These are phyloP conservation scores for Lycium barbarum DNA, from an alignment of 257 asterid species.

Conservation along the genomic window DNA sequence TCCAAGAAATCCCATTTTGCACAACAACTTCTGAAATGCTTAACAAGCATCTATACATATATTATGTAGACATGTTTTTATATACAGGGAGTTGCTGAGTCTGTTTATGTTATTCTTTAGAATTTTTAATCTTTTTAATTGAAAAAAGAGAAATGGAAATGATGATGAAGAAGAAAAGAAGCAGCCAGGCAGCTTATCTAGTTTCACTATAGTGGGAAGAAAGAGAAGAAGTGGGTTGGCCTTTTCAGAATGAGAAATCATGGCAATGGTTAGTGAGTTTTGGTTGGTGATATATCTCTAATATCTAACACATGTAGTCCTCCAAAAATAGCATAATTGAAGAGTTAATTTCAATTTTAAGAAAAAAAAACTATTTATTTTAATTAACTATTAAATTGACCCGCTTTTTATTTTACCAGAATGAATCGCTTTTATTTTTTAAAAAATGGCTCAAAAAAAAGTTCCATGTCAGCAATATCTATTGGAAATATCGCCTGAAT, in stretches of 20 bases:
- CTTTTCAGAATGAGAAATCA: conserved; percentile 43
- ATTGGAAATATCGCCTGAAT: no score
- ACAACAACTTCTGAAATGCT: background rate
- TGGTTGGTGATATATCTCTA: conserved; percentile 12
- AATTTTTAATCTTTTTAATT: background rate
- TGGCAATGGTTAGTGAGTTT: conserved; percentile 33
- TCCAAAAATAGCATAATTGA: background rate
- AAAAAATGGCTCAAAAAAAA: no score
- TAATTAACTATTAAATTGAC: no score
- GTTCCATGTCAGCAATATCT: no score
- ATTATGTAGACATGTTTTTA: no score
- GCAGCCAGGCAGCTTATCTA: conserved; percentile 26
- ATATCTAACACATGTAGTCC: background rate
- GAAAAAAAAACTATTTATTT: no score
- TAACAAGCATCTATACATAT: no score
- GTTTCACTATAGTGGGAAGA: conserved; percentile 41
- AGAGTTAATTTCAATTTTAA: no score
- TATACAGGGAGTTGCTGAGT: background rate
- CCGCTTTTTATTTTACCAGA: no score
- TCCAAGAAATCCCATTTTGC: conserved; percentile 51
- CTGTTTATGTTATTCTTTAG: background rate
- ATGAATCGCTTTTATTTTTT: no score
- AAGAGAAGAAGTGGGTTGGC: conserved; percentile 43
- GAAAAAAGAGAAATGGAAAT: background rate
- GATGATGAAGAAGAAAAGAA: background rate